Conservation (phyloP, 2,329 filamentous ascomycete species). For the Cercospora beticola region DNA sequence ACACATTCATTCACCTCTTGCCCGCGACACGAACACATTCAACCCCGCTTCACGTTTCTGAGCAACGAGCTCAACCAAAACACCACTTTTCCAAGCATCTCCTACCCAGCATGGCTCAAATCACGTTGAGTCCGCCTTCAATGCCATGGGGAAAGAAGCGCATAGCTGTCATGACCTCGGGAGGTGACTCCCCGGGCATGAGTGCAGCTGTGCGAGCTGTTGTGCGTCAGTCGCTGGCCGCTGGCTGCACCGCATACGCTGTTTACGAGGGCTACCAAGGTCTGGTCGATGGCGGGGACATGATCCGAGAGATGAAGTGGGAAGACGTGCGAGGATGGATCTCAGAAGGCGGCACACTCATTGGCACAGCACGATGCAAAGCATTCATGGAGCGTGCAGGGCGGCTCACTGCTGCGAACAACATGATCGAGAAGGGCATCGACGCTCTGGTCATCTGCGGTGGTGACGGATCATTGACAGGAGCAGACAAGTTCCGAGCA, state of each 20-base stretch:
- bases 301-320: conserved; percentile 88
- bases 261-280: conserved; percentile 94
- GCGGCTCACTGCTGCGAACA: conserved; percentile 82
- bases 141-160: conserved; percentile 51
- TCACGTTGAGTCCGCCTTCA: conserved; percentile 33
- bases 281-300: conserved; percentile 80
- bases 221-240: conserved; percentile 85
- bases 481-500: conserved; percentile 85
- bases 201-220: conserved; percentile 87
- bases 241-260: conserved; percentile 54
- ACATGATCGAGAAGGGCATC: conserved; percentile 89
- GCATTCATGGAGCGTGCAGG: conserved; percentile 87
- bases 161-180: conserved; percentile 91
- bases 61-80: background rate
- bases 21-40: background rate
- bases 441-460: conserved; percentile 96
- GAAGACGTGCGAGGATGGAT: conserved; percentile 92
- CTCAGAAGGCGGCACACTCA: conserved; percentile 90
- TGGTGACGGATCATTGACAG: conserved; percentile 93
- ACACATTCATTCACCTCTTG: background rate
- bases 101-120: conserved; percentile 32
- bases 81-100: background rate
- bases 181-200: conserved; percentile 93
- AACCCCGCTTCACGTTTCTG: background rate
- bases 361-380: conserved; percentile 91